Base-by-base conservation (phyloP, 805 yeast species). In the Metschnikowia noctiluminum region DNA sequence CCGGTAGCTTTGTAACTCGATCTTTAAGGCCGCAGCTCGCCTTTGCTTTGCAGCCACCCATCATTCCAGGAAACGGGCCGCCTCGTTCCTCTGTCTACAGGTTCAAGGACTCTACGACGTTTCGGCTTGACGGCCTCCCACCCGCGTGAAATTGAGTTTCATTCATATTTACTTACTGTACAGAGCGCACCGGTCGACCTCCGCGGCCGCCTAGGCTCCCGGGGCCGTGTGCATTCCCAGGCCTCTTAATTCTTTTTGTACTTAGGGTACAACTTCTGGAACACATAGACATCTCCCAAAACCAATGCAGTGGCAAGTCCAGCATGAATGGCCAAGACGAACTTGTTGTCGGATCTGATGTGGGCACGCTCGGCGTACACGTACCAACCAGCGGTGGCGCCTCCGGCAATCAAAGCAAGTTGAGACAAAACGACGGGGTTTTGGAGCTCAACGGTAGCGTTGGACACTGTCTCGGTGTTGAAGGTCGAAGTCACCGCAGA, bases 391-490 rank as follows among this genome's bases (percentile, higher is more conserved):
- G 79, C 80, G 27, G 76, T 67, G 32, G 75, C 60, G 13, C 78
- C 78, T 37, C 78, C 74, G 7, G 74, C 60, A 30, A 80, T 74
- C 38, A 80, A 70, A 14, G 79, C 69, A 2, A 76, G 64, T 63
- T 82, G 86, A 31, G 79, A 63, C 15, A 78, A 66, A 40, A 83
- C 85, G 4, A 78, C 85, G 0, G 88, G 88, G 68, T 83, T 82
- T 58, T 80, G 73, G 54, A 82, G 69, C 62, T 81, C 86, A 27
- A 51, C 49, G 34, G 46, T 51, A 15, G 68, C 59, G 36, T 52
- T 55, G 14, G 55, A 45, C 7, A 58, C 57, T 11, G 51, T 48
- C 30, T 48, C 48, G 7, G 58, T 38, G 42, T 58, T 45, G 34
- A 54, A 15, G 15, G 43, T 46, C 26, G 58, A 43, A 16, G 45